Base-by-base conservation (phyloP, 164 flowering plant species). In the Berberis thunbergii region DNA sequence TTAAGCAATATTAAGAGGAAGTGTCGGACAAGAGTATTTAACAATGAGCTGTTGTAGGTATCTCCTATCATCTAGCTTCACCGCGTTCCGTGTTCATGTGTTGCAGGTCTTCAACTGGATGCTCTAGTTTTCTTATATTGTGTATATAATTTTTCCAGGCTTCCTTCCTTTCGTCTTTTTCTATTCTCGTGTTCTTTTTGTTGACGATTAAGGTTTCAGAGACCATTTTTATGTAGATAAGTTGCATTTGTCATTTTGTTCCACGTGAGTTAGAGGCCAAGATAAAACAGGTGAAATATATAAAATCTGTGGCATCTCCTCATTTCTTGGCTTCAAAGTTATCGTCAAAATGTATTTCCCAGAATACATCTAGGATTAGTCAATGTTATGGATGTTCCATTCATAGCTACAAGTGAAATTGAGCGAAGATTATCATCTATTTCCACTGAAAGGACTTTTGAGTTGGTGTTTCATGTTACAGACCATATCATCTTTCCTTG, bases 391-490 rank as follows among this genome's bases (percentile, higher is more conserved):
- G 65, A 61, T 61, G 54, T 45, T 69, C n/a, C 43, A 42, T 60
- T 53, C 61, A 43, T 53, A 43, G 12, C 39, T 43, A 58, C 54
- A 68, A 69, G 64, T 59, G 64, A 57, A 60, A 59, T 68, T 68
- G 45, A 52, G 57, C 67, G 65, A 64, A 49, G 39, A 55, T 57
- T 65, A 63, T 59, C 64, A 56, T 69, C 59, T 68, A 52, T 64
- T 66, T 60, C 69, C 69, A 63, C 70, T 63, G 73, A 64, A 66
- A 67, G 74, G 77, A 69, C 59, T 71, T 4, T 75, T 69, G 72
- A 76, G 26, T 67, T 69, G 73, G 70, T 76, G 53, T 42, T 57
- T 75, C 64, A 68, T 74, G 55, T 49, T 64, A 71, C 74, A 59
- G 73, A 54, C 60, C 69, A 42, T 72, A 71, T 72, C 71, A 42